Base-by-base conservation (phyloP, 2,329 filamentous ascomycete species). In the Venturia carpophila region DNA sequence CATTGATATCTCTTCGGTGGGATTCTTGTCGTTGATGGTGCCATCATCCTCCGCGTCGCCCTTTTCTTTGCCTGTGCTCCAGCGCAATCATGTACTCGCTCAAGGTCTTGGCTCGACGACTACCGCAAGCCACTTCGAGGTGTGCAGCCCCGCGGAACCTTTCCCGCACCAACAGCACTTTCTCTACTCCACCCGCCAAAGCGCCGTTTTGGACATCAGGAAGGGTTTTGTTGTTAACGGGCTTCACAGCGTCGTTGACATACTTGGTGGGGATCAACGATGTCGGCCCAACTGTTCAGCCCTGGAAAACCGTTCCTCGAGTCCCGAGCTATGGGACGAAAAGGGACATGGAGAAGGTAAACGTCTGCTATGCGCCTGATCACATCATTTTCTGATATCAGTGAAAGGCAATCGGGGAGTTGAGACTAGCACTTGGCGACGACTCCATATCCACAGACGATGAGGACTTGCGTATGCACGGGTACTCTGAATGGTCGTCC, bases 401-500 rank as follows among this genome's bases (percentile, higher is more conserved):
- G 21, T 11, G 6, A 37, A 47, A 84, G 80, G 84, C 84, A 6
- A 83, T 87, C 67, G 70, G 73, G 0, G 84, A 87, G 70, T 75
- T 88, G 19, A 77, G 79, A 64, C 66, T 68, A 43, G 67, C 69
- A 0, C 73, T 88, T 4, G 85, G 85, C 27, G 78, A 84, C 47
- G 85, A 87, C 63, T 74, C 80, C 1, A 82, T 90, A 61, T 86
- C 80, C 69, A 84, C 83, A 15, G 87, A 90, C 69, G 78, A 83
- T 55, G 85, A 87, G 52, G 85, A 86, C 56, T 75, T 90, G 1
- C 81, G 84, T 24, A 75, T 79, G 58, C 87, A 90, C 71, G 86
- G 87, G 17, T 86, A 84, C 73, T 89, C 87, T 0, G 87, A 89
- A 71, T 89, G 86, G 86, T 88, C 86, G 0, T 84, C 84, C 0